Base-by-base conservation (phyloP, 176 grass and related monocot genomes). In the maize (Zea mays) region DNA sequence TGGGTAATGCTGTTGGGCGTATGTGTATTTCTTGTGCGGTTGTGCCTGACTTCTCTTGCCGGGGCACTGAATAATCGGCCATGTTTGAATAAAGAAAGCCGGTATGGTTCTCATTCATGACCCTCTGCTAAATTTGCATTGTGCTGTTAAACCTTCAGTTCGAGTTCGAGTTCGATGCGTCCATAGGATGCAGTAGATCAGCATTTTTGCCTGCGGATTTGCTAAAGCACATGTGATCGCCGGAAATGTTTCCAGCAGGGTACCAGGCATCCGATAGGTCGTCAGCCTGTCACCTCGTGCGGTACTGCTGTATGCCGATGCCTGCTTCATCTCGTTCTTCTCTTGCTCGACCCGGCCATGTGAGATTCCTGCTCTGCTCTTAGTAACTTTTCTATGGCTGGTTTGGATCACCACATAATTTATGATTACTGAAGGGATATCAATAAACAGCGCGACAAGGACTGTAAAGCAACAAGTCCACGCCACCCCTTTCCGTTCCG, bases 41-140 rank as follows among this genome's bases (percentile, higher is more conserved):
- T 66, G 5, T 65, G 16, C 16, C 2, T 38, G 44, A 67, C 36
- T 42, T 62, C 1, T 62, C 12, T 54, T 5, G n/a, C 19, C 42
- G 56, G 8, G 5, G 55, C 7, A 20, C 17, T 38, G 45, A 77
- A 77, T 77, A 77, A 77, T 65, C 60, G 60, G 74, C 60, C 43
- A 48, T 63, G 43, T 38, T 21, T 27, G 8, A 78, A 78, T 78
- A 78, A 78, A 78, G 17, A 65, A 67, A 27, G 75, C 75, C 62
- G 62, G 35, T 42, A 66, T 12, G 10, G 59, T 48, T 62, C 19
- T 35, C 55, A 8, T 45, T 43, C 40, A 2, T 9, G 7, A 13
- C 8, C 11, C 8, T 2, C 41, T 7, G 13, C 8, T 6, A 3
- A 36, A 12, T 27, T 48, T 5, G 19, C 34, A 15, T 1, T 72